Percentiles rank a stretch among this genome's conserved stretches.
phyloP scores from a whole-genome alignment of 2,329 filamentous ascomycete genomes.

The Fusarium fujikuroi region DNA sequence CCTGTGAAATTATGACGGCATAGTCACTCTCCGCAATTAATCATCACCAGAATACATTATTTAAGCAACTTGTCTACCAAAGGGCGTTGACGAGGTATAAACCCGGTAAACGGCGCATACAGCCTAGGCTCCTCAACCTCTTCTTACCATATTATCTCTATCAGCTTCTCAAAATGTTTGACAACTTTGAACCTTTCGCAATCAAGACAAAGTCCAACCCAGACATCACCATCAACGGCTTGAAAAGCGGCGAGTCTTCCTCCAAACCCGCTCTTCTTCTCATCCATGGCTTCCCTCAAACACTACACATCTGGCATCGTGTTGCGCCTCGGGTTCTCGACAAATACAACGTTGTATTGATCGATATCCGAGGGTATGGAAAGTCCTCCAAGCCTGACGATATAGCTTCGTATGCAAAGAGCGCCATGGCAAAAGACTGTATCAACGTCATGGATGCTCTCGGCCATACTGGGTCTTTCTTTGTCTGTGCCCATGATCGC shows the following conservation, averaged over 20 bases:
- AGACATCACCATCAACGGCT: conserved; percentile 56
- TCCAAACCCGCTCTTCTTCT: conserved; percentile 57
- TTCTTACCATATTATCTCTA: fast-evolving
- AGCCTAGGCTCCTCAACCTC: fast-evolving
- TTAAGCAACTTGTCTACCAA: conserved; percentile 11
- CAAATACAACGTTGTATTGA: conserved; percentile 55
- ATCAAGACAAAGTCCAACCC: conserved; percentile 51
- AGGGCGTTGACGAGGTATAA: conserved; percentile 15
- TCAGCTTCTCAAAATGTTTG: conserved; percentile 50
- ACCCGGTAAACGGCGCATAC: fast-evolving
- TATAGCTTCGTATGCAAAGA: conserved; percentile 57
- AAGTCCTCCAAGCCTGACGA: conserved; percentile 57
- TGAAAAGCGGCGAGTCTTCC: conserved; percentile 48
- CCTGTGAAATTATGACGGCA: conserved; percentile 3
- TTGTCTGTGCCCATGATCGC: conserved; percentile 66
- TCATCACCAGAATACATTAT: not conserved
- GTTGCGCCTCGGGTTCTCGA: conserved; percentile 53
- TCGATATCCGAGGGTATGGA: conserved; percentile 65
- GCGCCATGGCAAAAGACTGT: conserved; percentile 60
- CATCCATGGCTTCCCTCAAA: conserved; percentile 65
- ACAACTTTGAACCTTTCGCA: conserved; percentile 52
- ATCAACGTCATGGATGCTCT: conserved; percentile 57
- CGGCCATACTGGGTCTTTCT: conserved; percentile 52
- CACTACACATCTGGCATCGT: conserved; percentile 62
- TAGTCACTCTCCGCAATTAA: conserved; percentile 10